Evolutionary conservation across 139 green algal genomes (phyloP).

Genomic region (Nannochloris sp.): DNA sequence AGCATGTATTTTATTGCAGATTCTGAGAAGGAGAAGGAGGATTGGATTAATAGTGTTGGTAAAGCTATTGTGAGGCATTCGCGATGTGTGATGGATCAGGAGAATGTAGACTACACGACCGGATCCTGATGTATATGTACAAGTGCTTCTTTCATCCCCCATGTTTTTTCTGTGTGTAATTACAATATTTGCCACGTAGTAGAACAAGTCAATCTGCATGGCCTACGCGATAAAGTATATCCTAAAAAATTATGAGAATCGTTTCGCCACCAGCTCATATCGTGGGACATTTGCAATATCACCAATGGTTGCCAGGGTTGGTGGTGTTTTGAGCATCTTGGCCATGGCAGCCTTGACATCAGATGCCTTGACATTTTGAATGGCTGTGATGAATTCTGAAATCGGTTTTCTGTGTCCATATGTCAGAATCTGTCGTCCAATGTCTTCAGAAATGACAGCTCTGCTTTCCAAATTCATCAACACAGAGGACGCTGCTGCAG

Average conservation of each 20-base stretch:
- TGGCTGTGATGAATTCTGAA: slow-evolving; percentile 30
- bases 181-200: background rate
- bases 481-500: slow-evolving; percentile 58
- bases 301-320: slow-evolving; percentile 36
- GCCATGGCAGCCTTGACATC: slow-evolving; percentile 31
- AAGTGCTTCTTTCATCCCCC: background rate
- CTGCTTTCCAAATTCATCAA: slow-evolving; percentile 91
- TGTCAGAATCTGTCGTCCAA: slow-evolving; percentile 89
- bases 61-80: slow-evolving; percentile 90
- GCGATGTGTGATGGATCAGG: slow-evolving; percentile 34
- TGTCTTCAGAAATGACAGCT: slow-evolving; percentile 85
- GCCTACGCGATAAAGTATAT: background rate
- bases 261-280: slow-evolving; percentile 31
- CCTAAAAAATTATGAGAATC: slow-evolving; percentile 19
- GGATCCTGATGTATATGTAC: background rate
- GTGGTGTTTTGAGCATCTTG: slow-evolving; percentile 37
- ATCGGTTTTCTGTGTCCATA: slow-evolving; percentile 63
- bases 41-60: slow-evolving; percentile 98
- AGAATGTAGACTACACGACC: slow-evolving; percentile 20
- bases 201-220: background rate
- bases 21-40: slow-evolving; percentile 81
- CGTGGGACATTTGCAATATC: slow-evolving; percentile 38
- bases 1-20: slow-evolving; percentile 81
- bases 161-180: background rate
- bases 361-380: slow-evolving; percentile 26